Percentiles rank a stretch among this genome's conserved stretches.
Conservation (phyloP, 2,329 filamentous ascomycete species). For the Fusarium algeriense region DNA sequence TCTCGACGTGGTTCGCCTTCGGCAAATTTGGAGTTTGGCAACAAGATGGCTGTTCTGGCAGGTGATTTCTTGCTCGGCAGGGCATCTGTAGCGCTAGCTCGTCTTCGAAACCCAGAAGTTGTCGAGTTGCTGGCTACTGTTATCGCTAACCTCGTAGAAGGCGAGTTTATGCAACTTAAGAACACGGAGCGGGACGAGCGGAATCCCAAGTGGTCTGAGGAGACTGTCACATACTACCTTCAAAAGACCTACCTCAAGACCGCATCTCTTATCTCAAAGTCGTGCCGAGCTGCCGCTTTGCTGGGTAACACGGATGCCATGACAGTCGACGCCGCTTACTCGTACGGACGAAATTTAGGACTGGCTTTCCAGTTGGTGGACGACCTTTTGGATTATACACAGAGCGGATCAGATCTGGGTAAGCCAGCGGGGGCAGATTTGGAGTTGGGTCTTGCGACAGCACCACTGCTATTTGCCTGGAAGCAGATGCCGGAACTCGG, state of each 20-base stretch:
- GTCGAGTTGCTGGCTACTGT: conserved; percentile 95
- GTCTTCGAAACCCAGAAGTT: conserved; percentile 91
- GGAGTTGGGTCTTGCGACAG: conserved; percentile 92
- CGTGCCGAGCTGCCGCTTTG: conserved; percentile 88
- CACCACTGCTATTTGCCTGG: conserved; percentile 95
- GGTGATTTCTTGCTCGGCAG: conserved; percentile 96
- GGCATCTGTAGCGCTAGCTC: conserved; percentile 91
- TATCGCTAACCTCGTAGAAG: conserved; percentile 97
- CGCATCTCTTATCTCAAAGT: conserved; percentile 95
- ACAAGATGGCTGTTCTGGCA: conserved; percentile 98
- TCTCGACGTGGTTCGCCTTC: conserved; percentile 86
- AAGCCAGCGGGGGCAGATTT: conserved; percentile 96
- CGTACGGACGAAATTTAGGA: conserved; percentile 92
- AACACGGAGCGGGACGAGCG: conserved; percentile 92
- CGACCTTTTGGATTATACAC: conserved; percentile 97
- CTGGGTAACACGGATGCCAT: conserved; percentile 81
- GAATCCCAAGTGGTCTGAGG: conserved; percentile 86
- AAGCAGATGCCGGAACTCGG: conserved; percentile 88
- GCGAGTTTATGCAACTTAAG: conserved; percentile 99
- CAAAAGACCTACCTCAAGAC: conserved; percentile 99
- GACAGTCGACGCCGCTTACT: conserved; percentile 91
- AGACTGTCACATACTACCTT: conserved; percentile 91
- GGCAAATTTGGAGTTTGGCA: conserved; percentile 95
- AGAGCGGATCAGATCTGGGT: conserved; percentile 84
- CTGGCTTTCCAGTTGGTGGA: conserved; percentile 97